Evolutionary conservation across 192 early-diverging fungal genomes (phyloP).

Genomic region (Allomyces arbusculus): DNA sequence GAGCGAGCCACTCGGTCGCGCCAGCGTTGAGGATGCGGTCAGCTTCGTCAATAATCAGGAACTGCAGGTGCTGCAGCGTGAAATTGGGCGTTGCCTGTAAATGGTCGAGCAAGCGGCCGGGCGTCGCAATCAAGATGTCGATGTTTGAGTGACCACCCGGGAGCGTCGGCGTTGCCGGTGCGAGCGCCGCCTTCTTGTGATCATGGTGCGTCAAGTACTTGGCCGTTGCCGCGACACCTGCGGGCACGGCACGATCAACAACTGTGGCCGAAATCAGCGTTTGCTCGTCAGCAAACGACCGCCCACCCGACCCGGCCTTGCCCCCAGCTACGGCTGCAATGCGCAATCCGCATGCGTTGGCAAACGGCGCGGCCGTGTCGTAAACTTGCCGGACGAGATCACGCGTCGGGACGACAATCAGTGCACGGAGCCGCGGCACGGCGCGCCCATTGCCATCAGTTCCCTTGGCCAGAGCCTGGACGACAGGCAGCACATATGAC

Average conservation of each 20-base stretch:
- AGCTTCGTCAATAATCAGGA: constrained; percentile 86
- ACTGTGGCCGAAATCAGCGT: neutral
- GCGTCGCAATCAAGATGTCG: constrained; percentile 83
- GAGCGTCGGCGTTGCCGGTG: constrained; percentile 5
- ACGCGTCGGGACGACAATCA: constrained; percentile 80
- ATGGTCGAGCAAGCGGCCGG: constrained; percentile 87
- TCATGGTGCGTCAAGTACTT: neutral
- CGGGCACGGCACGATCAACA: neutral
- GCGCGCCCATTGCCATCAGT: constrained; percentile 18
- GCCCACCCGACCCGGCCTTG: constrained; percentile 1
- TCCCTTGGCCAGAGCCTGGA: constrained; percentile 43
- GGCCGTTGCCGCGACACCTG: neutral
- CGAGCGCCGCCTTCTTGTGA: neutral
- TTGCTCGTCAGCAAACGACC: constrained; percentile 58
- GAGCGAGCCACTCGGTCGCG: constrained; percentile 75
- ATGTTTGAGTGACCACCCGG: constrained; percentile 44
- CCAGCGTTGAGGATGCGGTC: constrained; percentile 81
- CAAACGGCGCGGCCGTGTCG: constrained; percentile 58
- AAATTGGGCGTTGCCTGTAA: constrained; percentile 63
- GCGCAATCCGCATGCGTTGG: constrained; percentile 47
- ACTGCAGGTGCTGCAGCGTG: constrained; percentile 75
- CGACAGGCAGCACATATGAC: constrained; percentile 83
- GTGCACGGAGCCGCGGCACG: constrained; percentile 60
- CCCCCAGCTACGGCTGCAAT: constrained; percentile 25
- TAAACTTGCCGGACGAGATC: constrained; percentile 81